Base-by-base conservation (phyloP, 1,284 basidiomycete species). In the Ustilago esculenta region DNA sequence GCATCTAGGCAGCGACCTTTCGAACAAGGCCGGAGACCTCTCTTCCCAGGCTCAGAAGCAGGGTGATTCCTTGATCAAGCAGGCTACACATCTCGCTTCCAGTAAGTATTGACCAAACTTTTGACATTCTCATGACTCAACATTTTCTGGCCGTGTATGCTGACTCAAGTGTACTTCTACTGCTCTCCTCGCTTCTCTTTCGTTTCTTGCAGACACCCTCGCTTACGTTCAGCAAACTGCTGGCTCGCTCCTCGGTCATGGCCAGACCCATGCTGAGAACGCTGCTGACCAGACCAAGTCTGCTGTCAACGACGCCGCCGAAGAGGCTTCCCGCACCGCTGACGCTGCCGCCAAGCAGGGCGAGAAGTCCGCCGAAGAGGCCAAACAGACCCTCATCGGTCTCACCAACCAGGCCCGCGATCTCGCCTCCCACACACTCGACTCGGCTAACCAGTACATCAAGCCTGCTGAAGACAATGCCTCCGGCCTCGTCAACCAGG, bases 371-470 rank as follows among this genome's bases (percentile, higher is more conserved):
- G 63, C 70, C 48, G 57, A 73, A 36, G 51, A 73, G 41, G 70
- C 70, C 41, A 60, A 73, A 59, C 66, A 73, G 71, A 60, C 66
- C 20, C 54, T 72, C 25, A 42, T 42, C 20, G 64, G 57, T 11
- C 42, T 72, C 24, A 64, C 68, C 53, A 68, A 73, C 55, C 72
- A 73, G 45, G 72, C 67, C 7, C 67, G 67, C 21, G 68, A 73
- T 37, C 58, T 73, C 15, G 72, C 72, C 33, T 50, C 63, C 6
- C 55, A 71, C 60, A 71, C 68, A 14, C 67, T 73, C 49, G 60
- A 70, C 42, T 63, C 67, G 36, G 72, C 72, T 60, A 71, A 73
- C 64, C 50, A 61, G 46, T 73, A 73, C 64, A 66, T 73, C 67
- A 73, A 73, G 72, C 69, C 69, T 23, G 58, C 58, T 30, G 49